A percentile compares a stretch with the other conserved stretches of the same genome.
phyloP scores from a whole-genome alignment of 495 filamentous ascomycete genomes.

The Aspergillus campestris region DNA sequence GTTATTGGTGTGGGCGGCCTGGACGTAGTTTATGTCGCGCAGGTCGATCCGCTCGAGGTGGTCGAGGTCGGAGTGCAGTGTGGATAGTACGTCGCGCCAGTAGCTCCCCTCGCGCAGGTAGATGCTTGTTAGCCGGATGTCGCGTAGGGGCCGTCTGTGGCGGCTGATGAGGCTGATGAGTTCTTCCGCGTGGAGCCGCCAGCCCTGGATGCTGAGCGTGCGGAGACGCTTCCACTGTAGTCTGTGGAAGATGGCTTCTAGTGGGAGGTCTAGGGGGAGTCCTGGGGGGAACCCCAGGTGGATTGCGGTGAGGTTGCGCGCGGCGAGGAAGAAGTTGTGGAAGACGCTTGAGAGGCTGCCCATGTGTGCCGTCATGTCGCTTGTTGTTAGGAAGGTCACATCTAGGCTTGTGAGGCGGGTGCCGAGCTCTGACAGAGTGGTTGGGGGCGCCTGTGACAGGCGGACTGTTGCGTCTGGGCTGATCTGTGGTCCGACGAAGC shows the following conservation, averaged over 20 bases:
- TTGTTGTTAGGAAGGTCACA: conserved; percentile 49
- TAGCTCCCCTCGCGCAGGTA: conserved; percentile 48
- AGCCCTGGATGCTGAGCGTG: conserved; percentile 57
- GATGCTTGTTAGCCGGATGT: conserved; percentile 49
- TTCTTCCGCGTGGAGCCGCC: conserved; percentile 52
- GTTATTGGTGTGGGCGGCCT: conserved; percentile 23
- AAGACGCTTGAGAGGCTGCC: conserved; percentile 46
- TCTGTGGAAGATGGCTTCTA: conserved; percentile 55
- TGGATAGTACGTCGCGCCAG: conserved; percentile 53
- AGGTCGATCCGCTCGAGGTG: conserved; percentile 53
- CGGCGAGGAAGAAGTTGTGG: conserved; percentile 47
- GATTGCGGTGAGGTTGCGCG: conserved; percentile 52
- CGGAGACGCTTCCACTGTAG: conserved; percentile 53
- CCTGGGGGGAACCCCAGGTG: conserved; percentile 57
- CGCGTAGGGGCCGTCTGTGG: conserved; percentile 47
- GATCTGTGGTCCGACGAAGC: conserved; percentile 58
- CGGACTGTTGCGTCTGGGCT: conserved; percentile 49
- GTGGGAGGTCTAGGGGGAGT: conserved; percentile 44
- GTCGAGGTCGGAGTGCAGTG: conserved; percentile 50
- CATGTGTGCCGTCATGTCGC: conserved; percentile 48
- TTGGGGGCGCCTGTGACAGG: conserved; percentile 37
- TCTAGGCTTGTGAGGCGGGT: conserved; percentile 50
- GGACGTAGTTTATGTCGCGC: conserved; percentile 54
- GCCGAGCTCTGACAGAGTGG: conserved; percentile 43
- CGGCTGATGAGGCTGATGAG: conserved; percentile 49